Evolutionary conservation across 2,329 filamentous ascomycete genomes (phyloP).

Genomic region (Fusarium illudens): DNA sequence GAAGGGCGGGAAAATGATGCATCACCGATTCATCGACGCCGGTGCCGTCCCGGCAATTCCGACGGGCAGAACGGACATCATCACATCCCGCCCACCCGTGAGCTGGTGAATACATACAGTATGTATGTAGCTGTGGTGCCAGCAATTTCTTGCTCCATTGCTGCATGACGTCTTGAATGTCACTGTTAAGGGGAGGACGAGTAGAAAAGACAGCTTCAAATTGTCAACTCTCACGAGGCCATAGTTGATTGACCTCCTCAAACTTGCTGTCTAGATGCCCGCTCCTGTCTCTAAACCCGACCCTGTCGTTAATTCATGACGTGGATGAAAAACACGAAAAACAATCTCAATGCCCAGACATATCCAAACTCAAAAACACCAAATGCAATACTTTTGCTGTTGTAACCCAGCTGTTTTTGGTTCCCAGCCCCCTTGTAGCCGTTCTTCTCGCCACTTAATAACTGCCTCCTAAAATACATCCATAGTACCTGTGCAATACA

Average conservation of each 20-base stretch:
- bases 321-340: not conserved
- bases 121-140: not conserved
- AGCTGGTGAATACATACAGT: not conserved
- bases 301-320: constrained; percentile 9
- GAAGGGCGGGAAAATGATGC: not conserved
- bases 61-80: too few relatives aligned
- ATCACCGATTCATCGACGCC: not conserved
- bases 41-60: not conserved
- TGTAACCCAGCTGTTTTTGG: not conserved
- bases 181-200: not conserved
- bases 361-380: constrained; percentile 1
- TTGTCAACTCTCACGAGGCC: not conserved
- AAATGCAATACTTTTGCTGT: constrained; percentile 5
- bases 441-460: not conserved
- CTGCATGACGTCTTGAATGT: not conserved
- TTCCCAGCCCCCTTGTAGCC: not conserved
- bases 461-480: not conserved
- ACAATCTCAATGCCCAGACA: not conserved
- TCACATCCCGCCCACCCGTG: not conserved
- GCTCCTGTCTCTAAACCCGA: not conserved
- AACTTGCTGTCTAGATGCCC: not conserved
- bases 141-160: not conserved
- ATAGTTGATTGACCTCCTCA: not conserved
- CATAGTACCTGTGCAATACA: not conserved
- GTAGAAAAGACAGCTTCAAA: not conserved